Evolutionary conservation across 176 grass and related monocot genomes (phyloP), one percentile per base, ranked within the genome.

Genomic region (Hordeum marinum): DNA sequence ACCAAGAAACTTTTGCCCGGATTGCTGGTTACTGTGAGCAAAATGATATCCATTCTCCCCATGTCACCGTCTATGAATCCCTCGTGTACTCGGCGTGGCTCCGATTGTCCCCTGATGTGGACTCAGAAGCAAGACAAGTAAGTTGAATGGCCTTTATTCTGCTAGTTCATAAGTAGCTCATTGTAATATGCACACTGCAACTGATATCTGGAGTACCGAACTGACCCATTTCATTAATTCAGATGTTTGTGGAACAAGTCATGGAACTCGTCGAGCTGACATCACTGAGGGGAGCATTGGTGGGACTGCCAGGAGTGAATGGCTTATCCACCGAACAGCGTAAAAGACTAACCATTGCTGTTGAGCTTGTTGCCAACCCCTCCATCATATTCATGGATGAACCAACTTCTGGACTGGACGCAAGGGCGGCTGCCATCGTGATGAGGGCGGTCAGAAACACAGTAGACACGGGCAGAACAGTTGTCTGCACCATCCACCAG

Each of bases 311-410:
- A 18, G 92, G 95, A n/a, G 92, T 97, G 58, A 97, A 94, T 82
- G 95, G 95, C 50, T 85, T 97, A 61, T 97, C 95, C 23, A 97
- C 92, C 11, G 95, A 97, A 74, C 95, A 97, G 67, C 34, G 95
- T 41, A 97, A 97, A 77, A 97, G 95, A 72, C 85, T 97, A 41
- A 97, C 95, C 4, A 94, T 97, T 89, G 92, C 95, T 26, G 95
- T 97, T 55, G 95, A 97, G 72, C 89, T 97, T 37, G 95, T 94
- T 26, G 92, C 95, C 42, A 97, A 97, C 52, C 95, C 95, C 35
- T 94, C 95, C 57, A 97, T 97, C 85, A 94, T 97, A 89, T 97
- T 97, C 79, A 92, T 97, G 95, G 95, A 97, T 34, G 95, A 97
- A 67, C 95, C 92, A 55, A 97, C 95, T 43, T 97, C 95, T 42